Percentiles rank a stretch among this genome's conserved stretches.
These are phyloP conservation scores for Clonostachys rhizophaga DNA, from an alignment of 2,329 filamentous ascomycete species.

Conservation along the genomic window DNA sequence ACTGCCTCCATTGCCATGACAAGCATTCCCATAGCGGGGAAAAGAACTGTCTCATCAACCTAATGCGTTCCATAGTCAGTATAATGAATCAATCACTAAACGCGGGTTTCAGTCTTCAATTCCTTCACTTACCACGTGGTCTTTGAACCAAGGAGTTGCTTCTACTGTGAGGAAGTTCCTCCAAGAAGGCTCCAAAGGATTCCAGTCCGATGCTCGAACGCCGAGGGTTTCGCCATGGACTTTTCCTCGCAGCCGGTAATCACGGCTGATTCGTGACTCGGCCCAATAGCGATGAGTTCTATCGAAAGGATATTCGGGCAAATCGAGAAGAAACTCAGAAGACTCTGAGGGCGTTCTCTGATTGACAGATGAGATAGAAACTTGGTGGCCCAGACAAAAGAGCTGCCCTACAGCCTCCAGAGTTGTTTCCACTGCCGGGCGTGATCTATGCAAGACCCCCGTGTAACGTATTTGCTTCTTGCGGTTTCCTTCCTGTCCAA, in stretches of 20 bases:
- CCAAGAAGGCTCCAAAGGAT: slow-evolving; percentile 13
- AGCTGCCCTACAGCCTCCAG: slow-evolving; percentile 27
- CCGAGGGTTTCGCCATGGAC: slow-evolving; percentile 16
- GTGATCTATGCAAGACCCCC: slow-evolving; percentile 13
- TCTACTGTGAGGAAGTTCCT: slow-evolving; percentile 10
- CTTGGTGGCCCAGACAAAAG: slow-evolving; percentile 30
- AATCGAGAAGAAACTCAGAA: slow-evolving; percentile 10
- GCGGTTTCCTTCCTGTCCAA: slow-evolving; percentile 5
- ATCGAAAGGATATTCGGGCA: slow-evolving; percentile 30
- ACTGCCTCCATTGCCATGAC: slow-evolving; percentile 21
- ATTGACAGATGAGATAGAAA: slow-evolving; percentile 38
- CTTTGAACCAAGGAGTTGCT: slow-evolving; percentile 25
- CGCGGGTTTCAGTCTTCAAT: no score
- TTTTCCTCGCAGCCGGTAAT: slow-evolving; percentile 19
- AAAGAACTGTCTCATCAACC: slow-evolving; percentile 17
- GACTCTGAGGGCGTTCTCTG: background rate
- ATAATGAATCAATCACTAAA: no score
- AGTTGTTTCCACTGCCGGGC: background rate
- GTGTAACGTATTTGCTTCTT: slow-evolving; percentile 1
- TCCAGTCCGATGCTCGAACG: slow-evolving; percentile 3
- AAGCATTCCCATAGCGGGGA: slow-evolving; percentile 5
- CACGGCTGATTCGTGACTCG: slow-evolving; percentile 18
- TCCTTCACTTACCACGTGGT: slow-evolving; percentile 24
- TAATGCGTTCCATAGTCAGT: no score
- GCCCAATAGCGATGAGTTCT: slow-evolving; percentile 24